Conservation (phyloP, 1,139 yeast species). For the Nadsonia starkeyi-henricii region DNA sequence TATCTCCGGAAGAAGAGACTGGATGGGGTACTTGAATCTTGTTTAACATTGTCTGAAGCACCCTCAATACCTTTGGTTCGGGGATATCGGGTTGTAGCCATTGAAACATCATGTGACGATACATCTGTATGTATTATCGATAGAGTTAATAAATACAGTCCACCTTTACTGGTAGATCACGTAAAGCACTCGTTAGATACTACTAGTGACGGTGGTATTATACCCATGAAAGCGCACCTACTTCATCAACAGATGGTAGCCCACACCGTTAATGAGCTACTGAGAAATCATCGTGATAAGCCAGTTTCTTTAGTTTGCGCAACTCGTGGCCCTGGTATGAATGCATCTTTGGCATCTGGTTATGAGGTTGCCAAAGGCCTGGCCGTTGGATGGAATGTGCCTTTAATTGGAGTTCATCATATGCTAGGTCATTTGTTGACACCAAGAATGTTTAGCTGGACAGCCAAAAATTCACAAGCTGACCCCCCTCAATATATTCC, state of each 20-base stretch:
- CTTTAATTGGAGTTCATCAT: slow-evolving; percentile 84
- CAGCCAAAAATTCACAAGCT: slow-evolving; percentile 15
- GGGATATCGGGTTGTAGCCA: slow-evolving; percentile 56
- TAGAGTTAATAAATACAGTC: slow-evolving; percentile 23
- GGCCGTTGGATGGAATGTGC: slow-evolving; percentile 60
- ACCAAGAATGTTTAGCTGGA: slow-evolving; percentile 33
- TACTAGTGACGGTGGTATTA: slow-evolving; percentile 60
- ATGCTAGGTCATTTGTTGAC: slow-evolving; percentile 86
- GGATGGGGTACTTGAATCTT: too few species aligned
- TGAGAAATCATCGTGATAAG: slow-evolving; percentile 19
- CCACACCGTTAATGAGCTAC: slow-evolving; percentile 27
- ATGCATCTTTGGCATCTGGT: slow-evolving; percentile 74
- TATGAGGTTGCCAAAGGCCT: slow-evolving; percentile 78
- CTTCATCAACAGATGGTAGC: slow-evolving; percentile 59
- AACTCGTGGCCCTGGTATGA: slow-evolving; percentile 97
- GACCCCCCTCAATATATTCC: slow-evolving; percentile 24
- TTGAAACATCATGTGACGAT: slow-evolving; percentile 94
- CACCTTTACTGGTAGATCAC: slow-evolving; percentile 47
- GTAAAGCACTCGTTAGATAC: slow-evolving; percentile 56
- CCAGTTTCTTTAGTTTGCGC: slow-evolving; percentile 73
- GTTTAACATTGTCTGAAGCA: too few species aligned
- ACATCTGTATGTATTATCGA: slow-evolving; percentile 73
- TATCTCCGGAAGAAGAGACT: too few species aligned
- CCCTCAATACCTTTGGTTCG: background rate
- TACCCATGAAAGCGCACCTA: slow-evolving; percentile 73